Conservation (phyloP, 2,329 filamentous ascomycete genomes). For the Penicillium italicum region DNA sequence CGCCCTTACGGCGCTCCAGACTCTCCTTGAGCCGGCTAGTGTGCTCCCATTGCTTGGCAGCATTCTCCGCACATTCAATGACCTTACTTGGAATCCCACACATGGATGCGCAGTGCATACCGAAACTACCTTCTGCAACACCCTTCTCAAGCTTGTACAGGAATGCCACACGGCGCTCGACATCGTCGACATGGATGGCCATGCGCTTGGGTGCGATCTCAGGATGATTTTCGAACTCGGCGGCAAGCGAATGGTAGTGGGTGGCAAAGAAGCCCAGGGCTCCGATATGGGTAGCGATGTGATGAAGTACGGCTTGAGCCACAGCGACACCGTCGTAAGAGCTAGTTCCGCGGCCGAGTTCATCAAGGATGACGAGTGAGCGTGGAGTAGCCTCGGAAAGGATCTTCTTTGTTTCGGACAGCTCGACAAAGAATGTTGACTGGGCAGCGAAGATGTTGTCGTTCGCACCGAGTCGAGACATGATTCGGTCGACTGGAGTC, state of each 20-base stretch:
- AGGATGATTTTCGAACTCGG: conserved; percentile 84
- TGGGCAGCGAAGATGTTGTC: conserved; percentile 99
- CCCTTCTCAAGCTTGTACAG: conserved; percentile 90
- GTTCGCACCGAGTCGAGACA: conserved; percentile 95
- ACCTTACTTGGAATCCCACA: conserved; percentile 83
- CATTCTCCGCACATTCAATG: conserved; percentile 81
- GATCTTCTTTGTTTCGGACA: conserved; percentile 98
- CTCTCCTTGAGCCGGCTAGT: conserved; percentile 87
- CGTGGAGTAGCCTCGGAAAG: conserved; percentile 88
- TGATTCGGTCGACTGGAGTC: conserved; percentile 93
- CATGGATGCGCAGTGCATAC: conserved; percentile 99
- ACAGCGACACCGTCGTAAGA: conserved; percentile 97
- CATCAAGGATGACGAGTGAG: conserved; percentile 93
- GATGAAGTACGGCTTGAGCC: conserved; percentile 94
- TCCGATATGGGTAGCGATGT: conserved; percentile 87
- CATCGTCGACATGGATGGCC: conserved; percentile 90
- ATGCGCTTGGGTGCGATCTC: conserved; percentile 84
- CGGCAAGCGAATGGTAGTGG: conserved; percentile 90
- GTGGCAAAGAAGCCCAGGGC: conserved; percentile 96
- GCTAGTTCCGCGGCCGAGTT: conserved; percentile 88
- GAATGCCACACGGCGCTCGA: conserved; percentile 84
- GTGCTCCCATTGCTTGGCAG: conserved; percentile 91
- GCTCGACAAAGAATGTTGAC: conserved; percentile 96
- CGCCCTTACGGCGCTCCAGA: conserved; percentile 73
- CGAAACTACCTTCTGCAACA: conserved; percentile 93